A percentile compares a stretch with the other conserved stretches of the same genome.
Conservation (phyloP, 164 flowering plant species). For the Sedum album region DNA sequence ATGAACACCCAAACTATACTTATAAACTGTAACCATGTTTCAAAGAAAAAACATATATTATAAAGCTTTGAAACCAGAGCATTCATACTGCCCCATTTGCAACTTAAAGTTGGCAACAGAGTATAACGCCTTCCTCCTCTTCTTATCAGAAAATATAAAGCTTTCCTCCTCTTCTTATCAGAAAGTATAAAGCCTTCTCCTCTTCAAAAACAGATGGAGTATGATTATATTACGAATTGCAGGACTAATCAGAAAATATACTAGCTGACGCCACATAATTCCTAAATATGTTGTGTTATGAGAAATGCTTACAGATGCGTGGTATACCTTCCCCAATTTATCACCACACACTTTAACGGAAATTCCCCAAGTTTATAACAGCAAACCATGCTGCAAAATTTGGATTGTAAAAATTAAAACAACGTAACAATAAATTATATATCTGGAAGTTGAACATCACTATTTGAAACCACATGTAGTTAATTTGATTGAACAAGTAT, state of each 20-base stretch:
- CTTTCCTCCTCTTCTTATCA: too few relatives aligned
- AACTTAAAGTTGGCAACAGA: constrained; percentile 69
- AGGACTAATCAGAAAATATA: background rate
- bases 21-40: background rate
- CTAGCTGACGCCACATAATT: background rate
- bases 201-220: too few relatives aligned
- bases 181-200: too few relatives aligned
- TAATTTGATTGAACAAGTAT: background rate
- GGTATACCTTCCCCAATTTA: constrained; percentile 81
- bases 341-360: constrained; percentile 84
- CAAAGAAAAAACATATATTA: background rate
- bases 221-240: too few relatives aligned
- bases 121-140: constrained; percentile 89
- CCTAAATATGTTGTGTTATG: too few relatives aligned
- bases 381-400: constrained; percentile 70
- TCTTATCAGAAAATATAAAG: constrained; percentile 33
- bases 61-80: too few relatives aligned
- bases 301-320: constrained; percentile 51
- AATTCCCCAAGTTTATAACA: constrained; percentile 93
- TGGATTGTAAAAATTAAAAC: background rate
- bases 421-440: background rate
- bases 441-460: background rate
- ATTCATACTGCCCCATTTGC: constrained; percentile 74
- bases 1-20: too few relatives aligned
- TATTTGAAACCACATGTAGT: background rate